Evolutionary conservation across 2,329 filamentous ascomycete genomes (phyloP), one percentile per base, ranked within the genome.

Genomic region (Fusarium nodosum): DNA sequence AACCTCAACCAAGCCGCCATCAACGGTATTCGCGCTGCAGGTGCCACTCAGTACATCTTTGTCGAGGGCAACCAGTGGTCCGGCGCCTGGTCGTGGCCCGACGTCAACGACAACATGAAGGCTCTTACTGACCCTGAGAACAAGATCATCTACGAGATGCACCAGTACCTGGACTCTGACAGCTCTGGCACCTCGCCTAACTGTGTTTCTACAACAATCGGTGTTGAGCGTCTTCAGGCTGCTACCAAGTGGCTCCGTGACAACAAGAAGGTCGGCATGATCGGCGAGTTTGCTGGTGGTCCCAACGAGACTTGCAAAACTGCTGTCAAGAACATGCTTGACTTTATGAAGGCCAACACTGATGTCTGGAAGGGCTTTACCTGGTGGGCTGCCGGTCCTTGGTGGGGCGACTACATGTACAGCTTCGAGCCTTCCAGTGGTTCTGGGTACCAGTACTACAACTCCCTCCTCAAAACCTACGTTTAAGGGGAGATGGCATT

Each of bases 1-100:
- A 78, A 85, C 70, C 84, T 90, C 46, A 90, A 90, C 82, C 88
- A 90, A 75, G 88, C 86, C 11, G 88, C 88, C 57, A 89, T 91
- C 71, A 77, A 89, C 73, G 87, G 83, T 63, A 89, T 91, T 75
- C 87, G 88, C 34, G 84, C 79, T 5, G 82, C 87, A 1, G 88
- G 88, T 5, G 88, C 88, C 7, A 88, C 79, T 0, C 84, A 87
- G 78, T 84, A 83, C 74, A 87, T 88, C 71, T 86, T 87, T 39
- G 84, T 84, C 42, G 85, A 87, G 74, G 86, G 86, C 60, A 88
- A 88, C 79, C 79, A 83, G 31, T 88, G 81, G 79, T 81, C 82
- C 1, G 86, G 86, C 18, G 86, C 86, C 3, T 87, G 84, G 82
- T 74, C 75, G 4, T 82, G 80, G 79, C 74, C 76, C 44, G 76